Evolutionary conservation across 2,329 filamentous ascomycete species (phyloP).

Genomic region (Chalara sp.): DNA sequence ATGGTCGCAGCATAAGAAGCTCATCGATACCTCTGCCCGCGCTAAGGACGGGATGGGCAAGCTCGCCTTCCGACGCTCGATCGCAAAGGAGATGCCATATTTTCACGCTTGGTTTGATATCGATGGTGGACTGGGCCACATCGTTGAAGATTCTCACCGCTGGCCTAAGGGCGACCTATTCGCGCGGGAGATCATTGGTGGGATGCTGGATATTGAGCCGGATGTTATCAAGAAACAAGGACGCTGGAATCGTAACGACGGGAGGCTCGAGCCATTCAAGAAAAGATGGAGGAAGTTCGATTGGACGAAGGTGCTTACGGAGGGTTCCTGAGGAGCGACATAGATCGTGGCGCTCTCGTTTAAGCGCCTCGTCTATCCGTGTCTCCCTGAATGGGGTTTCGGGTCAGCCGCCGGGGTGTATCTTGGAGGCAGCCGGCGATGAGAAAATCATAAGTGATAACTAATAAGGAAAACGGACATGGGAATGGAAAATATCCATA

Average conservation of each 20-base stretch:
- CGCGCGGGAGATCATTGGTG: constrained; percentile 83
- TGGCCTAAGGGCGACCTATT: constrained; percentile 94
- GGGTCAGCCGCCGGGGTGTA: no score
- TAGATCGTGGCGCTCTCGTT: no score
- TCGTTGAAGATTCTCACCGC: constrained; percentile 76
- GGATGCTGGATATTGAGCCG: constrained; percentile 78
- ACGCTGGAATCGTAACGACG: constrained; percentile 61
- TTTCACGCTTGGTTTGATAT: constrained; percentile 96
- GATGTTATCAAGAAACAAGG: constrained; percentile 88
- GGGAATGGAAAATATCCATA: no score
- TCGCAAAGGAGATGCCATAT: constrained; percentile 96
- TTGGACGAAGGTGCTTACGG: constrained; percentile 41
- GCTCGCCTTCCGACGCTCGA: constrained; percentile 69
- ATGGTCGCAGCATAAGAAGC: constrained; percentile 91
- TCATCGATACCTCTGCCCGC: constrained; percentile 76
- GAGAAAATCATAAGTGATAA: no score
- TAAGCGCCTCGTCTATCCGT: no score
- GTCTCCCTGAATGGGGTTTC: no score
- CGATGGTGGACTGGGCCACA: constrained; percentile 85
- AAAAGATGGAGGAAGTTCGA: constrained; percentile 90
- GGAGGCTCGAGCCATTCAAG: constrained; percentile 68
- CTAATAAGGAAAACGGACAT: no score
- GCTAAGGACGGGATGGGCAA: constrained; percentile 67
- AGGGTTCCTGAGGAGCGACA: background rate
- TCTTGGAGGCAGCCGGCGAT: no score